These are phyloP conservation scores for Candida sanyiensis DNA, from an alignment of 805 yeast species.

Conservation along the genomic window DNA sequence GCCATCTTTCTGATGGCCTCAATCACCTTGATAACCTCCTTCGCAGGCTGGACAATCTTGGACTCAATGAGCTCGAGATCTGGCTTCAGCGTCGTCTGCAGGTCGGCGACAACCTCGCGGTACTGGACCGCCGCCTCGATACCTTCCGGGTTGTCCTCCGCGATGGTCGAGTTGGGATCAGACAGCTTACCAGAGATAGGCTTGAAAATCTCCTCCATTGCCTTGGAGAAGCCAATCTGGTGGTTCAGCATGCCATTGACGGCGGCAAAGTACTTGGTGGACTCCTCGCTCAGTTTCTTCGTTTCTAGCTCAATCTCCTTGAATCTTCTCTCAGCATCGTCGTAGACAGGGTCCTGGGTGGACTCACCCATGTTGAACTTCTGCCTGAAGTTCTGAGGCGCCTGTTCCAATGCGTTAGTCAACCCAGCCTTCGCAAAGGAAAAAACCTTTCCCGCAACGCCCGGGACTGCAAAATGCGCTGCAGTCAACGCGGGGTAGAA, in stretches of 20 bases:
- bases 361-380: slow-evolving; percentile 82
- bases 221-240: slow-evolving; percentile 92
- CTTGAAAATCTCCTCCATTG: slow-evolving; percentile 92
- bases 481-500: too few relatives aligned
- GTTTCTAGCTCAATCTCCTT: slow-evolving; percentile 88
- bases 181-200: slow-evolving; percentile 91
- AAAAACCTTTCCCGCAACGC: too few relatives aligned
- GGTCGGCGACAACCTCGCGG: slow-evolving; percentile 77
- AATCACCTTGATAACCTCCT: slow-evolving; percentile 79
- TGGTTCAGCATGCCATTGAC: slow-evolving; percentile 90
- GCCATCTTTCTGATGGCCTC: slow-evolving; percentile 88
- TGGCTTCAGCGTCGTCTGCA: slow-evolving; percentile 82
- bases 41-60: slow-evolving; percentile 86
- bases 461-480: too few relatives aligned
- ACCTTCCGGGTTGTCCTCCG: slow-evolving; percentile 96
- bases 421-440: too few relatives aligned
- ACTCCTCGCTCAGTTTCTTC: slow-evolving; percentile 82
- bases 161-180: slow-evolving; percentile 79
- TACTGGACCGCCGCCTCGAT: slow-evolving; percentile 91
- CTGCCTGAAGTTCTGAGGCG: slow-evolving; percentile 88
- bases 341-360: slow-evolving; percentile 82
- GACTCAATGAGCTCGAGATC: slow-evolving; percentile 89
- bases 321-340: slow-evolving; percentile 94
- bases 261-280: slow-evolving; percentile 83
- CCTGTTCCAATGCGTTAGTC: slow-evolving; percentile 32